Percentiles rank a stretch among this genome's conserved stretches.
Evolutionary conservation across 768 basidiomycete species (phyloP).

Genomic region (Leucosporidium creatinivorum): DNA sequence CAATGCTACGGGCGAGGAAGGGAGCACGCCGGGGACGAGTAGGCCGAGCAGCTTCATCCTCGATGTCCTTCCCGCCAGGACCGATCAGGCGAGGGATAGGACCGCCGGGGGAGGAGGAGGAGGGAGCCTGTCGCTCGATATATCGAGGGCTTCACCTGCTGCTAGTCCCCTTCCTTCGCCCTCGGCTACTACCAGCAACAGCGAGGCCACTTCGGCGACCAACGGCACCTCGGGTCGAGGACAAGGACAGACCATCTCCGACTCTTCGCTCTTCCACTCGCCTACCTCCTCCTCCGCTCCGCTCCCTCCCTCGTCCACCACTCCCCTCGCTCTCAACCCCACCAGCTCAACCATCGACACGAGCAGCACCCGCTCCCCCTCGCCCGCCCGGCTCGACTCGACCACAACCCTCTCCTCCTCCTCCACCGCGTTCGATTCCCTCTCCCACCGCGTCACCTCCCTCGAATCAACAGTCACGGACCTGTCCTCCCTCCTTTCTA

Average conservation of each 20-base stretch:
- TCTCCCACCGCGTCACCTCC: conserved; percentile 44
- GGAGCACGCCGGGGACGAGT: conserved; percentile 7
- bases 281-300: conserved; percentile 2
- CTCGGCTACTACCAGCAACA: no score
- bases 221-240: no score
- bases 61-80: conserved; percentile 22
- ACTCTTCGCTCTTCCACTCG: conserved; percentile 9
- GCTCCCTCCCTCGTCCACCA: conserved; percentile 4
- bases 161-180: no score
- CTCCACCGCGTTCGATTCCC: conserved; percentile 4
- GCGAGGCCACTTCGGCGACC: no score
- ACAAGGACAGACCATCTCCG: not conserved
- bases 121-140: no score
- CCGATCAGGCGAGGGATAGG: conserved; percentile 16
- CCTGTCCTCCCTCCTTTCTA: conserved; percentile 14
- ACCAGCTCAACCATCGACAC: no score
- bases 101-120: not conserved
- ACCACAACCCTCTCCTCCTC: not conserved
- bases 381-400: conserved; percentile 18
- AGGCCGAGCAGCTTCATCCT: conserved; percentile 29
- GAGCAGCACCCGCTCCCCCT: conserved; percentile 10
- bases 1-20: not conserved
- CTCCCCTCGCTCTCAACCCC: conserved; percentile 7
- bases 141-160: no score
- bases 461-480: conserved; percentile 25